These are phyloP conservation scores for Toxoplasma gondii DNA, from an alignment of 169 alveolate genomes.

Conservation along the genomic window DNA sequence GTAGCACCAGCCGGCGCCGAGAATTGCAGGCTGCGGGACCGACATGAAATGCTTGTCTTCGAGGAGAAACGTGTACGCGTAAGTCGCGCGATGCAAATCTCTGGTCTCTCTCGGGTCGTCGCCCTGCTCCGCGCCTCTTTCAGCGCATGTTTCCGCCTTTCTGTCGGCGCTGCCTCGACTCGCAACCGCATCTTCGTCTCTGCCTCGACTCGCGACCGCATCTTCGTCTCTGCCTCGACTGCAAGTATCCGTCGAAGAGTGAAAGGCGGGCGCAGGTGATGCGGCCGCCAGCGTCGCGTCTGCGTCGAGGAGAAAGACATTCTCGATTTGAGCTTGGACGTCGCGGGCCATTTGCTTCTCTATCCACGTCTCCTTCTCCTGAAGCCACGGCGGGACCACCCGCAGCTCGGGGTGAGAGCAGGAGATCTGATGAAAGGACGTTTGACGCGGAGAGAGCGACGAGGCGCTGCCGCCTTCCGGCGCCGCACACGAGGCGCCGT, in stretches of 20 bases:
- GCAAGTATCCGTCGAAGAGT: background rate
- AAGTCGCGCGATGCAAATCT: background rate
- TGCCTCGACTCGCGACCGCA: background rate
- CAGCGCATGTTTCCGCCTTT: background rate
- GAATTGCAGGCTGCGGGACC: constrained; percentile 63
- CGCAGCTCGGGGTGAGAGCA: constrained; percentile 55
- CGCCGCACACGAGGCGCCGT: background rate
- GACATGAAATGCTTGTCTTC: constrained; percentile 61
- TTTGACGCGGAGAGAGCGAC: background rate
- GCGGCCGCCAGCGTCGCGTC: background rate
- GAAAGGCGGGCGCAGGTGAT: background rate
- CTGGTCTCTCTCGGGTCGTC: background rate
- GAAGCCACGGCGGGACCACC: constrained; percentile 51
- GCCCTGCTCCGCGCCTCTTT: background rate
- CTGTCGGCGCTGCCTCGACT: background rate
- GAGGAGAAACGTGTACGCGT: constrained; percentile 54
- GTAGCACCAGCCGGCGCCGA: constrained; percentile 67
- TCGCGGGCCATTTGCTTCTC: background rate
- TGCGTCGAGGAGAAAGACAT: background rate
- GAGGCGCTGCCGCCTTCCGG: constrained; percentile 45
- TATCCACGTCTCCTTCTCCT: constrained; percentile 18
- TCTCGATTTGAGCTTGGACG: background rate
- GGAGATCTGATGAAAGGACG: constrained; percentile 14
- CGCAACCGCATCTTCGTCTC: background rate
- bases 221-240: background rate